Base-by-base conservation (phyloP, 257 asterid genomes). In the Gardenia jasminoides region DNA sequence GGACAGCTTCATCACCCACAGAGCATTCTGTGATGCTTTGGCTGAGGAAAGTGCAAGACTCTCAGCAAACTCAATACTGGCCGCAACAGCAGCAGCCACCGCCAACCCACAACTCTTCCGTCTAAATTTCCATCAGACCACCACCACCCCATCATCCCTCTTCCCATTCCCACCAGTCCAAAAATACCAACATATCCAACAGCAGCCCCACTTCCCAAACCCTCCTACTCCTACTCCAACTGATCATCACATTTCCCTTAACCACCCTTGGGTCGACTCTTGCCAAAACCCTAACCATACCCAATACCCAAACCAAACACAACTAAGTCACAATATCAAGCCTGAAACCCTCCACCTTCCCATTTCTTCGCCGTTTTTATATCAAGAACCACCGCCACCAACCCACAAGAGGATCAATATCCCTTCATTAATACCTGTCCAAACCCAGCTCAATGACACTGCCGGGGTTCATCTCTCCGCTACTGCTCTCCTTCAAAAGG, bases 11-110 rank as follows among this genome's bases (percentile, higher is more conserved):
- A 86, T 92, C 28, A 93, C 94, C 12, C 98, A 93, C 72, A 90
- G 97, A 66, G 98, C 97, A 76, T 93, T 93, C 64, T 93, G 98
- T 80, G 98, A 93, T 78, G 97, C 98, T 9, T 84, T 94, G 75
- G 97, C 98, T 24, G 94, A 90, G 80, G 98, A 94, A 80, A 92
- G 93, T 83, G 96, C 97, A 0, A 87, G 98, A 68, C 89, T 94
- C 54, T 88, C 98, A 11, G 97, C 92, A 7, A 93, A 88, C 78
- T 80, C 96, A 12, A 71, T 85, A 64, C 73, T 86, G 7, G 67
- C 72, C 17, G 36, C 72, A 4, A 9, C 85, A 28, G 78, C 84
- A 85, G 85, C 84, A 86, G 86, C 91, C 74, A 8, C 73, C 79
- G 24, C 66, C 82, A 1, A 31, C 69, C 20, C 70, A 71, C 82